These are phyloP conservation scores for Dinochytrium kinnereticum DNA, from an alignment of 371 early-diverging fungal species.

Conservation along the genomic window DNA sequence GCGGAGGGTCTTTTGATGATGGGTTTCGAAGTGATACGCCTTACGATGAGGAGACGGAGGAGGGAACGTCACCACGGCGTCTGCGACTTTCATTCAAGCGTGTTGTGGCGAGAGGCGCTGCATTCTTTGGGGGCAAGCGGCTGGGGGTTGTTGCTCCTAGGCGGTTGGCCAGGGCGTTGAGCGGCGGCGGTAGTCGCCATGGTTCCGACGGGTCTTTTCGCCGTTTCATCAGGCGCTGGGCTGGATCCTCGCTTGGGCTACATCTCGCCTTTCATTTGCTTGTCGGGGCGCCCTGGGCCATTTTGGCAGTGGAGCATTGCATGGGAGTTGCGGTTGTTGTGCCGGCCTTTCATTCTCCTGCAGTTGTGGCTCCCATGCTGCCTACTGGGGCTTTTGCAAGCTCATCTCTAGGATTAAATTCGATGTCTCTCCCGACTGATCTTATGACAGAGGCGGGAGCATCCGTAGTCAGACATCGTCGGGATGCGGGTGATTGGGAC, in stretches of 20 bases:
- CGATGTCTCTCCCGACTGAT: too few relatives aligned
- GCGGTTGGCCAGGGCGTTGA: too few relatives aligned
- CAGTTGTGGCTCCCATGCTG: neutral
- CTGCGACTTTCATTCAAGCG: neutral
- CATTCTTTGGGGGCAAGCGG: too few relatives aligned
- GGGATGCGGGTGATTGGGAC: too few relatives aligned
- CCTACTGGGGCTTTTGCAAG: neutral
- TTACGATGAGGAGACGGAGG: neutral
- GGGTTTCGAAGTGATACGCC: neutral
- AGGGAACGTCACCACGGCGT: neutral
- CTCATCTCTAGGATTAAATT: neutral
- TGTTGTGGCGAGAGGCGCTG: too few relatives aligned
- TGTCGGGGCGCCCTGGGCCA: neutral
- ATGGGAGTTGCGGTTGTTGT: neutral
- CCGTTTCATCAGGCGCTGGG: neutral
- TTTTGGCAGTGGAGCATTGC: neutral
- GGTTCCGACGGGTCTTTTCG: too few relatives aligned
- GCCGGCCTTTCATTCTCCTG: too few relatives aligned
- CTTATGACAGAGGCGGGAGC: too few relatives aligned
- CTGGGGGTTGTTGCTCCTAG: too few relatives aligned
- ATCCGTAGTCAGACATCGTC: too few relatives aligned
- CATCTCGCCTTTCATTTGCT: constrained; percentile 7
- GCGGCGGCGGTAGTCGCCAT: too few relatives aligned
- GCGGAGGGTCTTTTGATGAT: neutral
- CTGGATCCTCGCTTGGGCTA: neutral